Evolutionary conservation across 2,329 filamentous ascomycete species (phyloP).

Genomic region (Trichophyton verrucosum): DNA sequence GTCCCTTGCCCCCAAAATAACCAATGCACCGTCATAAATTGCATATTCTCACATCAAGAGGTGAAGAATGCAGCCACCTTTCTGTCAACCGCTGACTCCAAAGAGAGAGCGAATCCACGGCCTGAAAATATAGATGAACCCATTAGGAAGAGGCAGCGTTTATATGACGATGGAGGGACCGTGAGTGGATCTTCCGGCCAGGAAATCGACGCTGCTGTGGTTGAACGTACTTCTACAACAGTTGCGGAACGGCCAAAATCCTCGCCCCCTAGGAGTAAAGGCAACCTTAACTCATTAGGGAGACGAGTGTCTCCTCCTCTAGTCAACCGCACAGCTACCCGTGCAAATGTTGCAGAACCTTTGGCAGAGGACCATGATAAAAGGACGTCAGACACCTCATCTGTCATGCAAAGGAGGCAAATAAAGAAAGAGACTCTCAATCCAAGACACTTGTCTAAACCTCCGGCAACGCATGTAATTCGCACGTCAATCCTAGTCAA

Average conservation of each 20-base stretch:
- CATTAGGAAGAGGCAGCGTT: constrained; percentile 22
- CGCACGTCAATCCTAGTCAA: constrained; percentile 34
- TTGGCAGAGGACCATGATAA: background rate
- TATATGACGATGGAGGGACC: constrained; percentile 2
- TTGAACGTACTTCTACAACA: background rate
- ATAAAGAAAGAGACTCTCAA: constrained; percentile 33
- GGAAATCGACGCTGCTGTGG: background rate
- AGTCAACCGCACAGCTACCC: constrained; percentile 2
- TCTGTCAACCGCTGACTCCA: background rate
- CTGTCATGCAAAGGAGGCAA: constrained; percentile 14
- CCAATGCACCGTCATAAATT: constrained; percentile 42
- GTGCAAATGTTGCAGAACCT: background rate
- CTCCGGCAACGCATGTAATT: constrained; percentile 31
- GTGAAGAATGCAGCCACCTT: constrained; percentile 14
- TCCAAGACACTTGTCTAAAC: constrained; percentile 33
- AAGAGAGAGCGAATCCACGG: background rate
- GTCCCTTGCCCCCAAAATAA: constrained; percentile 41
- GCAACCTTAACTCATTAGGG: constrained; percentile 16
- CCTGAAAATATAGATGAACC: constrained; percentile 14
- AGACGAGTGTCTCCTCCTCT: constrained; percentile 23
- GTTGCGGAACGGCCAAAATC: background rate
- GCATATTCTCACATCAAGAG: constrained; percentile 44
- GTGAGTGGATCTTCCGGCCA: background rate
- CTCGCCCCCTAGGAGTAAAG: constrained; percentile 7
- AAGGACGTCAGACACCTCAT: background rate